phyloP scores from a whole-genome alignment of 257 asterid genomes.

The Jasminum sambac region DNA sequence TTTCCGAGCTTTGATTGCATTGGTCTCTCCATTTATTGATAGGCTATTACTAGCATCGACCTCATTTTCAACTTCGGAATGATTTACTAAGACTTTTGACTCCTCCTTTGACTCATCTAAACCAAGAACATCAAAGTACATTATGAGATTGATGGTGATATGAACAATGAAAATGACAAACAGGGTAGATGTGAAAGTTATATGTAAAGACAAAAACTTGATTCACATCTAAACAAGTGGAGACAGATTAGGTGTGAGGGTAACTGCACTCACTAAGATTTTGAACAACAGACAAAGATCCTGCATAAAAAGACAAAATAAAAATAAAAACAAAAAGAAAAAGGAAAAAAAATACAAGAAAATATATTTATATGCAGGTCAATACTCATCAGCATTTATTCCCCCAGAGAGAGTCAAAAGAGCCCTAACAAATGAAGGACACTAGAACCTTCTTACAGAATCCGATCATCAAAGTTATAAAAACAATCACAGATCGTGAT shows the following conservation, averaged over 20 bases:
- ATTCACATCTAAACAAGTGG: background rate
- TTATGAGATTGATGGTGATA: background rate
- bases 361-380: background rate
- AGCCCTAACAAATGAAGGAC: background rate
- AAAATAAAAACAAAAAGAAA: background rate
- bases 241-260: background rate
- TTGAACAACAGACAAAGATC: background rate
- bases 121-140: background rate
- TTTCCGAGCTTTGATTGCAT: conserved; percentile 27
- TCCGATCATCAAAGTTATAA: background rate
- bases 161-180: conserved; percentile 9
- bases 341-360: background rate
- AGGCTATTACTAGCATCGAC: conserved; percentile 9
- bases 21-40: conserved; percentile 23
- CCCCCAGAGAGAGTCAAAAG: conserved; percentile 1
- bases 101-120: conserved; percentile 26
- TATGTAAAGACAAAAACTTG: conserved; percentile 12
- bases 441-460: conserved; percentile 3
- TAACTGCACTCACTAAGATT: background rate
- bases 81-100: conserved; percentile 9
- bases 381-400: conserved; percentile 8
- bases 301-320: conserved; percentile 5
- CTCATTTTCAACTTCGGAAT: conserved; percentile 5
- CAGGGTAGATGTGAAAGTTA: background rate
- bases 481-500: background rate